phyloP scores from a whole-genome alignment of 495 filamentous ascomycete species.

The Penicillium simplicissimum region DNA sequence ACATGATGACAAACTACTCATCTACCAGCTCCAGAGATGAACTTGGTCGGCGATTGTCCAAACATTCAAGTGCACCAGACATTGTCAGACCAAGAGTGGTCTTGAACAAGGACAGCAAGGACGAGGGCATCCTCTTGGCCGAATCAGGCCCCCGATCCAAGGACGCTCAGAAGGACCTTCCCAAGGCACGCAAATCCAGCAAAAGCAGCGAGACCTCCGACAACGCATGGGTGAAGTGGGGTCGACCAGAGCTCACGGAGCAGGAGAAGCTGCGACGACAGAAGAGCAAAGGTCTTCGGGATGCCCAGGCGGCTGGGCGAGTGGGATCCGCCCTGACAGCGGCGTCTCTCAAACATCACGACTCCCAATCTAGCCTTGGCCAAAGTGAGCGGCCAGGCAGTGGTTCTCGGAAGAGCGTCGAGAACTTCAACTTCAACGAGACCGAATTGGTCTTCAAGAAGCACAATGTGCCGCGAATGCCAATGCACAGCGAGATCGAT shows the following conservation, averaged over 20 bases:
- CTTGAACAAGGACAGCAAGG: conserved; percentile 59
- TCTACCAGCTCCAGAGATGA: conserved; percentile 64
- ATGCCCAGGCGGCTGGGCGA: conserved; percentile 55
- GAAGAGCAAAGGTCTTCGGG: conserved; percentile 60
- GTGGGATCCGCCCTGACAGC: conserved; percentile 61
- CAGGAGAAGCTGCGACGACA: conserved; percentile 56
- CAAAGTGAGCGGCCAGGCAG: conserved; percentile 49
- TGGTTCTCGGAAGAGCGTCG: conserved; percentile 50
- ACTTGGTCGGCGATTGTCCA: conserved; percentile 59
- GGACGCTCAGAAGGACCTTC: conserved; percentile 16
- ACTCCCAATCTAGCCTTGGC: conserved; percentile 61
- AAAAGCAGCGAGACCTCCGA: conserved; percentile 52
- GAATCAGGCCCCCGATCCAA: conserved; percentile 45
- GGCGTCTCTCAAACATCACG: conserved; percentile 64
- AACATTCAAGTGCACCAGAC: conserved; percentile 70
- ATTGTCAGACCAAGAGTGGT: conserved; percentile 66
- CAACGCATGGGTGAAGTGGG: conserved; percentile 45
- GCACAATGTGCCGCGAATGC: conserved; percentile 74
- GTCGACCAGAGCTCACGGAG: conserved; percentile 51
- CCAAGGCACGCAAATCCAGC: conserved; percentile 45
- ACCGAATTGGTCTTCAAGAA: conserved; percentile 62
- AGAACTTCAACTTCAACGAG: conserved; percentile 57
- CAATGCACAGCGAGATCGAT: conserved; percentile 78
- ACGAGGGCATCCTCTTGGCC: conserved; percentile 58
- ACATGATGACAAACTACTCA: conserved; percentile 59